Evolutionary conservation across 441 rosid species (phyloP), one percentile per base, ranked within the genome.

Genomic region (Euphorbia celastroides): DNA sequence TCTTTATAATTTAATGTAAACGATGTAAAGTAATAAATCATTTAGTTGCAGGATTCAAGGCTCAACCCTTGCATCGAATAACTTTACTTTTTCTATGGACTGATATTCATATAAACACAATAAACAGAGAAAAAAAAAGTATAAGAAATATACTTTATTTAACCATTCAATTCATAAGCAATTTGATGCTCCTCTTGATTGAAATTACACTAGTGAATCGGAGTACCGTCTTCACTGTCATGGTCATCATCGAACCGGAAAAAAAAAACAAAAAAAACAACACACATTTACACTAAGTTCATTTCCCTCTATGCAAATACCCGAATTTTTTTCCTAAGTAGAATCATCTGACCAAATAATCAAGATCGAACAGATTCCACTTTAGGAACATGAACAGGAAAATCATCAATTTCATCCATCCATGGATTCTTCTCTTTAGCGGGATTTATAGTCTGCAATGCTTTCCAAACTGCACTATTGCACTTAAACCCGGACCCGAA

Each of bases 401-500:
- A 87, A 7, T 78, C 70, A 26, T n/a, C n/a, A n/a, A n/a, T n/a
- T n/a, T n/a, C n/a, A n/a, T n/a, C n/a, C n/a, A n/a, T n/a, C n/a
- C n/a, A 84, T 3, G 89, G 89, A 69, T 67, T 84, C 76, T 76
- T 87, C 76, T 87, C 89, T 74, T 83, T 81, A 0, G 80, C 79
- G 16, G 89, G 86, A 70, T 84, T 73, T 23, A 87, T 57, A 2
- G 86, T 77, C 79, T 78, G 77, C 66, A 92, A 76, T 10, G 92
- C 90, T 57, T 59, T 79, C 98, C 96, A 92, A 57, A 92, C 95
- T 22, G 87, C 92, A 63, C 92, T 86, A 44, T 92, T 90, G 74
- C 97, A 90, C 74, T 92, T 92, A 68, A 89, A 92, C 66, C 98
- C 97, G 17, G 97, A 90, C n/a, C 97, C 98, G 28, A 92, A 90